These are phyloP conservation scores for Stenogyne calaminthoides DNA, from an alignment of 305 asterid species.

Conservation along the genomic window DNA sequence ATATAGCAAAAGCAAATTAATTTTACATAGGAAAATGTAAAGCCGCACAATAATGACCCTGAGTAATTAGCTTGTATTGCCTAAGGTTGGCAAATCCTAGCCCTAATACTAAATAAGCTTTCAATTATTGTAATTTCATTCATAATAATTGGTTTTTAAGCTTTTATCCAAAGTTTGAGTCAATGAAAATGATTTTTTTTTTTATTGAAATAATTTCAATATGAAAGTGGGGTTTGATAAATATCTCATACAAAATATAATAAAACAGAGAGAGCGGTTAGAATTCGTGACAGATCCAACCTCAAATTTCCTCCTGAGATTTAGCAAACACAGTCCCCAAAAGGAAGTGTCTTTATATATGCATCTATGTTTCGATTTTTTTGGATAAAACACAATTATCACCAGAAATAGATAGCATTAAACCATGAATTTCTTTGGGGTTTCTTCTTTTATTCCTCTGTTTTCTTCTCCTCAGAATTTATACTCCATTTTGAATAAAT, in stretches of 20 bases:
- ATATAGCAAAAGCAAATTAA: no score
- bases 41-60: no score
- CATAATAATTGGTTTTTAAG: neutral
- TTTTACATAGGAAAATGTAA: no score
- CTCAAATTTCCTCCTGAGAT: neutral
- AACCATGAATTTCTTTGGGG: neutral
- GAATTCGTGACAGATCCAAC: conserved; percentile 3
- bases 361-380: neutral
- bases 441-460: conserved; percentile 6
- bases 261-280: neutral
- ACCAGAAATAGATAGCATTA: neutral
- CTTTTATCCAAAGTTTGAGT: neutral
- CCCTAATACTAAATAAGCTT: neutral
- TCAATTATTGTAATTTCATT: neutral
- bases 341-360: neutral
- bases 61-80: no score
- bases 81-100: neutral
- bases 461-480: conserved; percentile 15
- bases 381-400: neutral
- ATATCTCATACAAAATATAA: neutral
- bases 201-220: neutral
- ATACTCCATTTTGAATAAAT: neutral
- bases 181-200: neutral
- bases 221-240: neutral
- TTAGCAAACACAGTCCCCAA: neutral